Evolutionary conservation across 2,329 filamentous ascomycete species (phyloP).

Genomic region (Fusarium heterosporum): DNA sequence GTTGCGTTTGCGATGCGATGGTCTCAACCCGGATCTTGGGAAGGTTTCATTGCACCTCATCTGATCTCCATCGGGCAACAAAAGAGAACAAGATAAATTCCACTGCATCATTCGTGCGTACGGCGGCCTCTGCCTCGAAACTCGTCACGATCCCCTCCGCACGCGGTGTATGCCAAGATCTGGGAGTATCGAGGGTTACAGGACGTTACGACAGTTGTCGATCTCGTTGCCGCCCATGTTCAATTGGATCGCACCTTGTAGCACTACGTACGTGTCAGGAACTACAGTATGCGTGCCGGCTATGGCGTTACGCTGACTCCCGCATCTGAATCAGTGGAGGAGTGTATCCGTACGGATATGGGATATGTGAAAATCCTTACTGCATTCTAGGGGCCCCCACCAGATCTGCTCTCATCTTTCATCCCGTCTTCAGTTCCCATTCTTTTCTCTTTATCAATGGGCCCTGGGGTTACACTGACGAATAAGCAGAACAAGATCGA

Average conservation of each 20-base stretch:
- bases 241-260: background rate
- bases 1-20: conserved; percentile 17
- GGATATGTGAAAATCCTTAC: conserved; percentile 3
- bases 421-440: conserved; percentile 5
- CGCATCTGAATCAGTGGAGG: background rate
- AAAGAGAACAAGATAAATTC: conserved; percentile 4
- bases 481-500: conserved; percentile 8
- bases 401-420: background rate
- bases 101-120: background rate
- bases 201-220: conserved; percentile 12
- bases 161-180: conserved; percentile 11
- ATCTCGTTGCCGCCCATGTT: conserved; percentile 4
- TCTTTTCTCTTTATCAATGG: conserved; percentile 3
- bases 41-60: conserved; percentile 41
- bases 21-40: conserved; percentile 34
- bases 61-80: conserved; percentile 25
- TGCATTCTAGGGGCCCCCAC: background rate
- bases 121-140: conserved; percentile 28
- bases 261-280: background rate
- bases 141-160: conserved; percentile 27
- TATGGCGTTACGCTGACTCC: conserved; percentile 3
- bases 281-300: background rate
- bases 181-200: conserved; percentile 1
- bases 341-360: background rate
- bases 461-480: background rate